Percentiles rank a stretch among this genome's conserved stretches.
Evolutionary conservation across 306 rosid species (phyloP).

Genomic region (Coriaria nepalensis): DNA sequence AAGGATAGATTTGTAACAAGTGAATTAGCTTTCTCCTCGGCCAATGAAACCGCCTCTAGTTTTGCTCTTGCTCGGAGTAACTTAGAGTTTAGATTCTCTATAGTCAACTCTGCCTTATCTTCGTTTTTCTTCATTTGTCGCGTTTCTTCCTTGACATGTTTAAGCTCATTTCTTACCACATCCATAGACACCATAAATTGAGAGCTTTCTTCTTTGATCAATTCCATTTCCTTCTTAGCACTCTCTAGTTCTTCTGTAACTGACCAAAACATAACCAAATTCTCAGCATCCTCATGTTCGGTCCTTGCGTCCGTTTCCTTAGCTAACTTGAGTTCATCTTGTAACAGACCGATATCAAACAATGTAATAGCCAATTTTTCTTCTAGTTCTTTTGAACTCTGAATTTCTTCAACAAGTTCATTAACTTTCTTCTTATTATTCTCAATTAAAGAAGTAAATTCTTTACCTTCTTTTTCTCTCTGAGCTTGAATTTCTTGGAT

Average conservation of each 20-base stretch:
- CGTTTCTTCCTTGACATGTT: slow-evolving; percentile 35
- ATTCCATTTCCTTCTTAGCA: slow-evolving; percentile 53
- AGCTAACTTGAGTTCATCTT: slow-evolving; percentile 36
- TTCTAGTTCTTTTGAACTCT: slow-evolving; percentile 48
- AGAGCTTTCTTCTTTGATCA: slow-evolving; percentile 51
- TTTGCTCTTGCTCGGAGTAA: slow-evolving; percentile 62
- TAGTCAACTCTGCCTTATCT: slow-evolving; percentile 24
- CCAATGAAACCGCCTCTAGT: slow-evolving; percentile 51
- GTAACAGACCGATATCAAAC: slow-evolving; percentile 53
- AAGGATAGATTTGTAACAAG: slow-evolving; percentile 36
- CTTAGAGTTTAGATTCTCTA: slow-evolving; percentile 52
- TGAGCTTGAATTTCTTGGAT: slow-evolving; percentile 34
- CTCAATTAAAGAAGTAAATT: slow-evolving; percentile 31
- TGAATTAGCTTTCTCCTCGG: slow-evolving; percentile 53
- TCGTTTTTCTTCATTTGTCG: slow-evolving; percentile 36
- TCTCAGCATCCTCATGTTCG: slow-evolving; percentile 22
- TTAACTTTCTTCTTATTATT: slow-evolving; percentile 26
- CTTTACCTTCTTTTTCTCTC: slow-evolving; percentile 38
- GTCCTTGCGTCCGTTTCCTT: slow-evolving; percentile 33
- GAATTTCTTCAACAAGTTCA: slow-evolving; percentile 33
- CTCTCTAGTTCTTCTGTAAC: slow-evolving; percentile 41
- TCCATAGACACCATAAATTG: slow-evolving; percentile 84
- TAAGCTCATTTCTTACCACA: slow-evolving; percentile 65
- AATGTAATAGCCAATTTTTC: slow-evolving; percentile 39
- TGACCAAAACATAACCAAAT: slow-evolving; percentile 21